Evolutionary conservation across 345 rosid species (phyloP), one percentile per base, ranked within the genome.

Genomic region (Sisymbrium altissimum): DNA sequence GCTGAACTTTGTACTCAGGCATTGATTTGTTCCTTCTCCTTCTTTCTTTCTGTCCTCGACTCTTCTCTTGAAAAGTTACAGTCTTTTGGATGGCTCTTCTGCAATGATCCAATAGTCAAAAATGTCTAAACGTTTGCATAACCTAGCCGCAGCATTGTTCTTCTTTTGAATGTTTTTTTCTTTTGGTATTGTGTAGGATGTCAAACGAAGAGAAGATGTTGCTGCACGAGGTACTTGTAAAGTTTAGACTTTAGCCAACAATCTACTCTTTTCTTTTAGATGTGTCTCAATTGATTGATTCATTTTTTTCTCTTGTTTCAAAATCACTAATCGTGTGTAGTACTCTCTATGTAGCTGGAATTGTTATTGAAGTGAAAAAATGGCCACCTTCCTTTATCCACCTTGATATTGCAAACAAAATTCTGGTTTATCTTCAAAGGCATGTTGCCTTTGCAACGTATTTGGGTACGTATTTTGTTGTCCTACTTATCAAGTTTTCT

Each of bases 381-480:
- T 91, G 96, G 96, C 96, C 97, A 1, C 89, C 97, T 11, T 82
- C 87, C 80, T 87, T 91, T 64, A 89, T 91, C 72, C 96, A 91
- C 79, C 97, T 89, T 78, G 96, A 91, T 78, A 87, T 91, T 70
- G 91, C 84, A 62, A 89, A 81, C 45, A 96, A 91, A 72, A 91
- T 91, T 62, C 97, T 96, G 23, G 80, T 87, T 74, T 93, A 87
- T 82, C 86, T 91, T 55, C 97, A 91, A 70, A 87, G 81, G 73
- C 61, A 91, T 77, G 82, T 82, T 60, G 85, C 96, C 38, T 91
- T 89, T 58, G 80, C 93, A 17, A 86, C 97, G 14, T 85, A 72
- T 71, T 81, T 91, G 82, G 95, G 95, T 91, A 82, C 15, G 77
- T 56, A 13, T 49, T 14, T 40, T 40, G 18, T 8, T 46, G 9